Evolutionary conservation across 176 grass and related monocot species (phyloP).

Genomic region (Oryza nivara): DNA sequence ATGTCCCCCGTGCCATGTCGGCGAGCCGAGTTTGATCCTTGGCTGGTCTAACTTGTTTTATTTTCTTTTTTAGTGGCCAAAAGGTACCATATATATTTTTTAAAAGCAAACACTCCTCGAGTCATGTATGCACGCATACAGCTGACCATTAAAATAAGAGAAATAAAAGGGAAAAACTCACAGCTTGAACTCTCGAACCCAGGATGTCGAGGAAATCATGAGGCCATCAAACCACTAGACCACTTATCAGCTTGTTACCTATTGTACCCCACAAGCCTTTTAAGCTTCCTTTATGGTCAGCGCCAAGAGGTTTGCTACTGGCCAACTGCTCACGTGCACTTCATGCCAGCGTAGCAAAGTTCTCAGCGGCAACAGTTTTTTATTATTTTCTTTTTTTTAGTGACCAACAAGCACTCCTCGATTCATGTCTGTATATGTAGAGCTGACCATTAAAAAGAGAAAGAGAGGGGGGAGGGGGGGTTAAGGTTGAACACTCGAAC

Average conservation of each 20-base stretch:
- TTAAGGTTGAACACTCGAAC: background rate
- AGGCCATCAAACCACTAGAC: background rate
- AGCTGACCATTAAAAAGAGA: background rate
- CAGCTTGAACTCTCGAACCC: background rate
- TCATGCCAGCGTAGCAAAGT: background rate
- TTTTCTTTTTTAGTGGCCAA: background rate
- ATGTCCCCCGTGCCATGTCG: background rate
- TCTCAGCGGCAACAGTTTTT: background rate
- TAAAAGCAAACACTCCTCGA: background rate
- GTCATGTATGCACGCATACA: background rate
- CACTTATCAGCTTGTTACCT: background rate
- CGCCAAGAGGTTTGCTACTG: background rate
- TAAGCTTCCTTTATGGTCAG: background rate
- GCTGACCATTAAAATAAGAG: background rate
- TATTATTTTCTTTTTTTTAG: background rate
- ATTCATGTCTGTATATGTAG: background rate
- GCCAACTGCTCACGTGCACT: background rate
- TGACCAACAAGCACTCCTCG: background rate
- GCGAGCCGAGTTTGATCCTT: background rate
- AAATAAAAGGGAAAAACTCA: background rate
- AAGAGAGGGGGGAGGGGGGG: too few species aligned
- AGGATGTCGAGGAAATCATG: background rate
- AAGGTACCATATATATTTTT: background rate
- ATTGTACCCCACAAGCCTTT: background rate
- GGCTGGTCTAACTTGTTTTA: background rate